phyloP scores from a whole-genome alignment of 192 early-diverging fungal species.

The Coemansia reversa region DNA sequence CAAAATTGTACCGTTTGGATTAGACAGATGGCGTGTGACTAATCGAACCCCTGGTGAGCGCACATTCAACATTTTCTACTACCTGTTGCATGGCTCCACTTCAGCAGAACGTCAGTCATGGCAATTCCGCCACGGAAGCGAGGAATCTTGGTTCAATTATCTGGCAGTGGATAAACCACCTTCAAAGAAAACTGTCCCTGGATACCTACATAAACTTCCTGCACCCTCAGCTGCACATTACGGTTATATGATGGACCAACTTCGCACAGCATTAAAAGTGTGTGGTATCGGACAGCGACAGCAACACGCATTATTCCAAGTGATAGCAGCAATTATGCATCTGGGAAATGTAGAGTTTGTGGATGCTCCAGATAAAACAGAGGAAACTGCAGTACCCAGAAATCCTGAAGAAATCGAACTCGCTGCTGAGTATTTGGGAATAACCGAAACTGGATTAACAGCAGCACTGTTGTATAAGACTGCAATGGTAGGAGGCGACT shows the following conservation, averaged over 20 bases:
- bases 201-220: slow-evolving; percentile 32
- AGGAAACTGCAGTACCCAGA: slow-evolving; percentile 73
- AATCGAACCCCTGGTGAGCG: slow-evolving; percentile 53
- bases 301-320: slow-evolving; percentile 76
- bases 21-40: slow-evolving; percentile 65
- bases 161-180: slow-evolving; percentile 31
- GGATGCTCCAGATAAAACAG: slow-evolving; percentile 58
- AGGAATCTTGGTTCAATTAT: slow-evolving; percentile 55
- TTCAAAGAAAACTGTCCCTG: slow-evolving; percentile 5
- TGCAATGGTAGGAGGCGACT: slow-evolving; percentile 75
- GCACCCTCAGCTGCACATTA: slow-evolving; percentile 44
- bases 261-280: slow-evolving; percentile 60
- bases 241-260: slow-evolving; percentile 58
- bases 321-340: slow-evolving; percentile 86
- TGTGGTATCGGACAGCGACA: slow-evolving; percentile 67
- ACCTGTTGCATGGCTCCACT: slow-evolving; percentile 76
- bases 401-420: slow-evolving; percentile 72
- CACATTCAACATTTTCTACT: slow-evolving; percentile 79
- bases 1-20: slow-evolving; percentile 70
- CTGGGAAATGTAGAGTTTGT: slow-evolving; percentile 86
- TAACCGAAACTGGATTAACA: slow-evolving; percentile 68
- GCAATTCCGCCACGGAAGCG: slow-evolving; percentile 58
- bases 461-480: slow-evolving; percentile 77
- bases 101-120: slow-evolving; percentile 68
- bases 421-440: slow-evolving; percentile 71